Conservation (phyloP, 768 basidiomycete species). For the Cystobasidium tubakii region DNA sequence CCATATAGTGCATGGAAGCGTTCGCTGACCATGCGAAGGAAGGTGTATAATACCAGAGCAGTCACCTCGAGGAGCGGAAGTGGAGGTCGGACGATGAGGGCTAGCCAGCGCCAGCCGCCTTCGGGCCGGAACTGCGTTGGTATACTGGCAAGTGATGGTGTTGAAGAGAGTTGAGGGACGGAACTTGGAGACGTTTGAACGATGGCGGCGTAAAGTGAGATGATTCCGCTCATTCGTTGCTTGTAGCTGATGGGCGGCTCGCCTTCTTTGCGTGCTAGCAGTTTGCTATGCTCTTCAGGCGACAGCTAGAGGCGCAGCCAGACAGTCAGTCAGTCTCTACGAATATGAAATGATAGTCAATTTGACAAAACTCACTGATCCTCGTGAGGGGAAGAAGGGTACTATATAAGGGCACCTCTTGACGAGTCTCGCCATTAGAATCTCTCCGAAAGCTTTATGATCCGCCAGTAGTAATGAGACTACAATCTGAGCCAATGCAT, state of each 20-base stretch:
- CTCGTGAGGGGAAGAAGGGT: constrained; percentile 59
- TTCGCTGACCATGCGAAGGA: constrained; percentile 39
- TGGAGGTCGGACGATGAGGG: constrained; percentile 38
- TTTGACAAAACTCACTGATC: constrained; percentile 51
- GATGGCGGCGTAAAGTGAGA: constrained; percentile 80
- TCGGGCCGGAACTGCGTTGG: constrained; percentile 44
- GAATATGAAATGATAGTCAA: neutral
- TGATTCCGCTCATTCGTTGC: constrained; percentile 65
- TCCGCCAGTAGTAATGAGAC: constrained; percentile 57
- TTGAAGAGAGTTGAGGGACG: constrained; percentile 23
- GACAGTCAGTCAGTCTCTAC: neutral
- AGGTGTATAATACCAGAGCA: constrained; percentile 40
- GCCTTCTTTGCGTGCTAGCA: constrained; percentile 44
- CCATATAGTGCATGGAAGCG: constrained; percentile 38
- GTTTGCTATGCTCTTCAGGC: constrained; percentile 24
- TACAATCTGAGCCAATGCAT: constrained; percentile 71
- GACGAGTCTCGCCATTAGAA: constrained; percentile 77
- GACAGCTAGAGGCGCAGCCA: neutral
- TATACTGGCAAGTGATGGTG: constrained; percentile 32
- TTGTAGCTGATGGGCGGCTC: constrained; percentile 63
- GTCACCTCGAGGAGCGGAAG: constrained; percentile 41
- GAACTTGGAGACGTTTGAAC: constrained; percentile 49
- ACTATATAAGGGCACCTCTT: constrained; percentile 86
- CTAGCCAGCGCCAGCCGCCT: constrained; percentile 42
- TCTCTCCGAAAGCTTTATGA: constrained; percentile 60